phyloP scores from a whole-genome alignment of 1,139 yeast genomes.

The Geotrichum klebahnii region DNA sequence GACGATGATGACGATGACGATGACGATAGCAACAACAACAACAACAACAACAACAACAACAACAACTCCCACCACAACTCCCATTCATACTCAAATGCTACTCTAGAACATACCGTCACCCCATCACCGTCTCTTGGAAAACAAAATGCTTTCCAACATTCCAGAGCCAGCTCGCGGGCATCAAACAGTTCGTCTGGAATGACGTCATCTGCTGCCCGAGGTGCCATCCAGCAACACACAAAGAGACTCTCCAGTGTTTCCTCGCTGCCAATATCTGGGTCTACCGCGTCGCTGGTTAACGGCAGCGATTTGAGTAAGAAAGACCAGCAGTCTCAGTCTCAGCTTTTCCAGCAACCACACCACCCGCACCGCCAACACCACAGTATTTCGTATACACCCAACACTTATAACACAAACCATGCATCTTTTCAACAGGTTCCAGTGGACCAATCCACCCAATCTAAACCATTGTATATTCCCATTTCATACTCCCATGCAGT shows the following conservation, averaged over 20 bases:
- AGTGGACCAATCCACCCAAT: neutral
- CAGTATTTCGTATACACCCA: no score
- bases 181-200: neutral
- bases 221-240: conserved; percentile 1
- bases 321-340: no score
- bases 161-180: conserved; percentile 16
- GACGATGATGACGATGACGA: conserved; percentile 26
- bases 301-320: no score
- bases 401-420: neutral
- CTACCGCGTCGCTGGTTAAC: neutral
- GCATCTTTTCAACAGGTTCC: neutral
- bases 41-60: neutral
- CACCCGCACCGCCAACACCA: conserved; percentile 2
- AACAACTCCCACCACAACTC: conserved; percentile 1
- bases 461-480: conserved; percentile 3
- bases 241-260: conserved; percentile 4
- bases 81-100: conserved; percentile 9
- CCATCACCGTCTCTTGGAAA: conserved; percentile 13
- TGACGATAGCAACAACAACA: conserved; percentile 16
- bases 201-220: conserved; percentile 1
- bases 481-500: conserved; percentile 1
- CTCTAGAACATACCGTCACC: neutral
- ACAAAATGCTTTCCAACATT: neutral
- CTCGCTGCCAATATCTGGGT: neutral
- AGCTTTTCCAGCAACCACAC: neutral